Base-by-base conservation (phyloP, 805 yeast species). In the Candida loeiensis region DNA sequence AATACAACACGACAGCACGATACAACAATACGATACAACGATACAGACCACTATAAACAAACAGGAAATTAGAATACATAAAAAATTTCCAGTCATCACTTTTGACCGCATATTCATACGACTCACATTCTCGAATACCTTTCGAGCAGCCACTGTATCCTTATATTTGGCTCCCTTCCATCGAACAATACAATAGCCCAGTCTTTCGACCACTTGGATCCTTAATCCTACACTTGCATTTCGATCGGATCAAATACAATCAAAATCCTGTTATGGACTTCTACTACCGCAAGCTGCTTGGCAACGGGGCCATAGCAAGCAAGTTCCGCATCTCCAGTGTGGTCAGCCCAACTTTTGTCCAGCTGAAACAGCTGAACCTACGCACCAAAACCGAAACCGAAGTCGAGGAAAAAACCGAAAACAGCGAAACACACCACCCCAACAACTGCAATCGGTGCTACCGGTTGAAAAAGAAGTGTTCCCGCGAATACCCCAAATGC, bases 401-500 rank as follows among this genome's bases (percentile, higher is more conserved):
- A 4, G n/a, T n/a, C n/a, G 27, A 25, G 31, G 33, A 30, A 30
- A 30, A 17, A 14, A 11, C 34, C 9, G 46, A 39, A 18, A 29
- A 18, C 22, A 25, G 26, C 29, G 46, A 48, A 5, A 50, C 64
- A 15, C 69, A 61, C 44, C 68, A 63, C 43, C 57, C 63, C 11
- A 57, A 55, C 45, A 67, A 64, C 53, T 68, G 73, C 43, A 58
- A 49, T 25, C 50, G 71, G 15, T 68, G 73, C 50, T 66, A 69
- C 43, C 52, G 66, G 27, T 55, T 69, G 41, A 69, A 69, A 55
- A 69, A 69, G 47, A 66, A 66, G 48, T 69, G 73, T 45, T 56
- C 60, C 34, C 53, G 72, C 37, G 57, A 55, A 24, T 61, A 59
- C 40, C 73, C 74, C 7, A 51, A 47, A 39, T 69, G 74, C 39